These are phyloP conservation scores for Leccinum incarnatum DNA, from an alignment of 768 basidiomycete genomes.

Conservation along the genomic window DNA sequence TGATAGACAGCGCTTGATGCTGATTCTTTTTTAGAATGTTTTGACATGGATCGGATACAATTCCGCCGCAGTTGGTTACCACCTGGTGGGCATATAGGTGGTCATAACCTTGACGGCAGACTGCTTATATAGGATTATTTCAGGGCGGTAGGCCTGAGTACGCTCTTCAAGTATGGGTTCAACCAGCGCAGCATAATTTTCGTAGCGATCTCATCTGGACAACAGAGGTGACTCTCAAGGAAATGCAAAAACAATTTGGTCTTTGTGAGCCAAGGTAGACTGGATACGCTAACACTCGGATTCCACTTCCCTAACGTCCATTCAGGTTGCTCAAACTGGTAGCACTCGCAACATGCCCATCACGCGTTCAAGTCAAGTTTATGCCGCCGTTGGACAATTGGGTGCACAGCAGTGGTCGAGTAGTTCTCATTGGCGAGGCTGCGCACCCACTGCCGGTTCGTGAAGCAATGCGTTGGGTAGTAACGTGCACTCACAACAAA, in stretches of 20 bases:
- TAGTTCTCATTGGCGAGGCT: constrained; percentile 59
- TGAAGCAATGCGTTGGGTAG: constrained; percentile 2
- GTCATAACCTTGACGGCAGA: background rate
- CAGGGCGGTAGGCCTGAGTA: constrained; percentile 41
- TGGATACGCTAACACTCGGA: background rate
- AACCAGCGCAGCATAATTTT: constrained; percentile 26
- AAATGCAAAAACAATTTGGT: constrained; percentile 29
- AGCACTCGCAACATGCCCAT: constrained; percentile 32
- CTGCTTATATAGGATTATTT: constrained; percentile 5
- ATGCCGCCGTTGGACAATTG: constrained; percentile 44
- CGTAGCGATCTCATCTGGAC: constrained; percentile 35
- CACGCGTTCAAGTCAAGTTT: constrained; percentile 39
- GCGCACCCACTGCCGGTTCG: constrained; percentile 56
- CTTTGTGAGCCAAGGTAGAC: constrained; percentile 39
- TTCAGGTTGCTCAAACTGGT: constrained; percentile 39
- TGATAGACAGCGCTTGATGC: background rate
- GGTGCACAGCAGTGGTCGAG: constrained; percentile 46
- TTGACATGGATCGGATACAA: constrained; percentile 23
- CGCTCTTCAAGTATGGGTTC: constrained; percentile 26
- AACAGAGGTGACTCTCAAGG: constrained; percentile 31
- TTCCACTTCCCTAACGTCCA: background rate
- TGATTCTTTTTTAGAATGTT: constrained; percentile 10
- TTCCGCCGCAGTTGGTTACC: constrained; percentile 21
- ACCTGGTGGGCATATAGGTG: constrained; percentile 16
- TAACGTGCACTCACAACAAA: background rate